Conservation (phyloP, 805 yeast genomes). For the Candida maris region DNA sequence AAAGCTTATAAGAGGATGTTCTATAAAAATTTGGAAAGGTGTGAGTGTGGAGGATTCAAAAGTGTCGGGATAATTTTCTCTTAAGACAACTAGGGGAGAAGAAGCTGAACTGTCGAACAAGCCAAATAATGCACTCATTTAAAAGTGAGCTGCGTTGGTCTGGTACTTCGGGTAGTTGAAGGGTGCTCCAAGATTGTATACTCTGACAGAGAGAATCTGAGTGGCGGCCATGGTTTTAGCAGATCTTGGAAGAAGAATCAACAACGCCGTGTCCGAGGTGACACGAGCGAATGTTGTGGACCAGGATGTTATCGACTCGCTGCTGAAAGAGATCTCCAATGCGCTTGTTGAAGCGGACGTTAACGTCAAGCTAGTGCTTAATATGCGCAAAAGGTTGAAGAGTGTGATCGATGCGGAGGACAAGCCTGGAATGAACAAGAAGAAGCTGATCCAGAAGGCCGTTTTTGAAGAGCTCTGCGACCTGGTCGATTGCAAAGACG, state of each 20-base stretch:
- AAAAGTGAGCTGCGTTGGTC: no score
- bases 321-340: constrained; percentile 84
- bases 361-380: constrained; percentile 77
- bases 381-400: constrained; percentile 68
- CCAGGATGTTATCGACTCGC: constrained; percentile 53
- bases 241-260: constrained; percentile 73
- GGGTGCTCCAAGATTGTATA: no score
- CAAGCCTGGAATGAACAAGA: constrained; percentile 61
- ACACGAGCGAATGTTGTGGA: constrained; percentile 56
- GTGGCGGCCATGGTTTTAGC: constrained; percentile 80
- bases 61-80: no score
- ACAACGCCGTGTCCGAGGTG: constrained; percentile 65
- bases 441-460: constrained; percentile 80
- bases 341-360: constrained; percentile 95
- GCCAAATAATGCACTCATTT: no score
- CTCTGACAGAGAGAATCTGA: no score
- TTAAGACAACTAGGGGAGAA: no score
- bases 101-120: no score
- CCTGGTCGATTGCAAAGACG: constrained; percentile 66
- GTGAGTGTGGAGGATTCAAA: no score
- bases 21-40: no score
- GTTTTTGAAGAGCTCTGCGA: constrained; percentile 90
- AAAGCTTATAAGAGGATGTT: no score
- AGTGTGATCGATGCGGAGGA: constrained; percentile 51
- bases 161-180: no score